Conservation (phyloP, 805 yeast species). For the Candida ficus region DNA sequence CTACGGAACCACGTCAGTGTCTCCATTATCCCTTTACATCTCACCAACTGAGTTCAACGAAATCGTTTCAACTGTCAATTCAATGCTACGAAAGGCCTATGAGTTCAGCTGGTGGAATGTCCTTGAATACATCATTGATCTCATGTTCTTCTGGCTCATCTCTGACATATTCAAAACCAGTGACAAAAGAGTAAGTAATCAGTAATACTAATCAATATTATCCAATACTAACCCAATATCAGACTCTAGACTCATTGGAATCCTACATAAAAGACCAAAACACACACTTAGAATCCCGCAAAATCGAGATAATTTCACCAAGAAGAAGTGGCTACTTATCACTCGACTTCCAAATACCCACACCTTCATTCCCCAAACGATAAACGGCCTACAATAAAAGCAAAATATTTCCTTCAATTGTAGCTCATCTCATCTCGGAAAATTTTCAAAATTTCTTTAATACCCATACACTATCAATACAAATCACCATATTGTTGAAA, state of each 20-base stretch:
- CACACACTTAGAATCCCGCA: constrained; percentile 18
- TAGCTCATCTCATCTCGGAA: background rate
- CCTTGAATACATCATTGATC: constrained; percentile 32
- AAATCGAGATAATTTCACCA: constrained; percentile 44
- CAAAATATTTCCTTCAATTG: background rate
- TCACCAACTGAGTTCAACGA: too few relatives aligned
- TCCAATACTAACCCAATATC: background rate
- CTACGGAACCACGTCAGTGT: constrained; percentile 49
- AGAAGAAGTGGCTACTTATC: constrained; percentile 50
- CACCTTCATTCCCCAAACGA: constrained; percentile 23
- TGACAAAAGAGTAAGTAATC: constrained; percentile 15
- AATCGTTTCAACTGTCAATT: too few relatives aligned
- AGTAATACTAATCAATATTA: too few relatives aligned
- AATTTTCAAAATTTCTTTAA: background rate
- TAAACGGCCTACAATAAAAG: background rate
- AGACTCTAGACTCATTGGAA: constrained; percentile 37
- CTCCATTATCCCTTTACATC: constrained; percentile 50
- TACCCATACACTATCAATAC: too few relatives aligned
- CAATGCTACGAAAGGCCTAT: constrained; percentile 34
- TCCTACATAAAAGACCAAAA: constrained; percentile 33
- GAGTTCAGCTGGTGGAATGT: constrained; percentile 33
- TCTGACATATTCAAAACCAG: constrained; percentile 32
- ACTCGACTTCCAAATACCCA: constrained; percentile 47
- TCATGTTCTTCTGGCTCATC: constrained; percentile 37
- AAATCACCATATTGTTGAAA: too few relatives aligned